phyloP scores from a whole-genome alignment of 2,329 filamentous ascomycete genomes.

The Fusarium begoniae region DNA sequence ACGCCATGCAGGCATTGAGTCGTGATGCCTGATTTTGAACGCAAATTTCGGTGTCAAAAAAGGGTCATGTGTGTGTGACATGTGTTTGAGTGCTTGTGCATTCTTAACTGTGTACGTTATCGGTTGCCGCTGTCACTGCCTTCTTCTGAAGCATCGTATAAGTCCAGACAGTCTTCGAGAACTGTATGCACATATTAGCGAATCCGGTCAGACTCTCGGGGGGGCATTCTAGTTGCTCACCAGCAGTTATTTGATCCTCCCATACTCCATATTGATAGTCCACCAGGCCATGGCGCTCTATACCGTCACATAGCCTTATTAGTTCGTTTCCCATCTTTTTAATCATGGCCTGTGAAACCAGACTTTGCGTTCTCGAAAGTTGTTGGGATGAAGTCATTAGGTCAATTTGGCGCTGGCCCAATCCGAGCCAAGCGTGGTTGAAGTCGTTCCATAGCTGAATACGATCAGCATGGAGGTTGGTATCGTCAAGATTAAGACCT shows the following conservation, averaged over 20 bases:
- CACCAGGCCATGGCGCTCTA: slow-evolving; percentile 92
- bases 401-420: slow-evolving; percentile 86
- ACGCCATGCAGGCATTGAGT: slow-evolving; percentile 10
- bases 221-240: slow-evolving; percentile 61
- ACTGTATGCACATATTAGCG: slow-evolving; percentile 41
- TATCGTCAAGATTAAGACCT: slow-evolving; percentile 89
- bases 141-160: slow-evolving; percentile 54
- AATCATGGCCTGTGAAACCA: slow-evolving; percentile 75
- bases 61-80: not conserved
- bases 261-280: slow-evolving; percentile 98
- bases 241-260: slow-evolving; percentile 88
- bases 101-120: slow-evolving; percentile 18
- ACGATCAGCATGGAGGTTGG: slow-evolving; percentile 76
- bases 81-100: not conserved
- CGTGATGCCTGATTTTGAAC: slow-evolving; percentile 19
- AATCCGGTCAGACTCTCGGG: not conserved
- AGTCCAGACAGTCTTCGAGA: slow-evolving; percentile 54
- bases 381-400: slow-evolving; percentile 69
- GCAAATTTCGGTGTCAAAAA: not conserved
- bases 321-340: slow-evolving; percentile 85
- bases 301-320: slow-evolving; percentile 81
- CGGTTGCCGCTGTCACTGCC: slow-evolving; percentile 44
- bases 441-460: slow-evolving; percentile 93
- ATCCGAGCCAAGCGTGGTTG: slow-evolving; percentile 88
- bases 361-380: slow-evolving; percentile 64